phyloP scores from a whole-genome alignment of 2,329 filamentous ascomycete genomes.

The Paramyrothecium roridum region DNA sequence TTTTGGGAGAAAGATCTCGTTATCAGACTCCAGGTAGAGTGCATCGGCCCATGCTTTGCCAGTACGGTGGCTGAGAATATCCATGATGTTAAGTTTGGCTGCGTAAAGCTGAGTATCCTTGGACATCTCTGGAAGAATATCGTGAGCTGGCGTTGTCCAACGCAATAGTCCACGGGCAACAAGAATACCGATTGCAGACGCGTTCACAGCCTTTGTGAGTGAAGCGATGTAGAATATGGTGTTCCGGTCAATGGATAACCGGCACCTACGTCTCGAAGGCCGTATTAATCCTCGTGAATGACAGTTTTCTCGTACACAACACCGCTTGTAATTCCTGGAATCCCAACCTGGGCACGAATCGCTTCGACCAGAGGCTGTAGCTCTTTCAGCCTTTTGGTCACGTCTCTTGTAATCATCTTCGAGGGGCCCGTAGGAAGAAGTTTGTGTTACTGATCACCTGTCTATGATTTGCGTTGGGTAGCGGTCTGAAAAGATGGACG shows the following conservation, averaged over 20 bases:
- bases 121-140: constrained; percentile 17
- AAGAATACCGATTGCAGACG: constrained; percentile 19
- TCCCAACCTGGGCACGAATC: background rate
- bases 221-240: constrained; percentile 22
- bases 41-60: constrained; percentile 13
- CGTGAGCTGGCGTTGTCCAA: constrained; percentile 16
- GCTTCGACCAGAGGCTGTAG: background rate
- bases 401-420: background rate
- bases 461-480: background rate
- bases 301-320: constrained; percentile 16
- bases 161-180: constrained; percentile 17
- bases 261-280: constrained; percentile 16
- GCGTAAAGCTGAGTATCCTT: constrained; percentile 11
- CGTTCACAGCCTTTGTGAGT: constrained; percentile 21
- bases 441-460: background rate
- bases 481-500: background rate
- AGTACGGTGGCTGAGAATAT: constrained; percentile 19
- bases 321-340: constrained; percentile 6
- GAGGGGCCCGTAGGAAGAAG: background rate
- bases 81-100: constrained; percentile 15
- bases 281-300: constrained; percentile 13
- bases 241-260: constrained; percentile 10
- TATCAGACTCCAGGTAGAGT: constrained; percentile 5
- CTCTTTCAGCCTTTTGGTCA: background rate
- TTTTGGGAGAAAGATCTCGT: constrained; percentile 3